A percentile compares a stretch with the other conserved stretches of the same genome.
Conservation (phyloP, 306 rosid species). For the Rosa chinensis region DNA sequence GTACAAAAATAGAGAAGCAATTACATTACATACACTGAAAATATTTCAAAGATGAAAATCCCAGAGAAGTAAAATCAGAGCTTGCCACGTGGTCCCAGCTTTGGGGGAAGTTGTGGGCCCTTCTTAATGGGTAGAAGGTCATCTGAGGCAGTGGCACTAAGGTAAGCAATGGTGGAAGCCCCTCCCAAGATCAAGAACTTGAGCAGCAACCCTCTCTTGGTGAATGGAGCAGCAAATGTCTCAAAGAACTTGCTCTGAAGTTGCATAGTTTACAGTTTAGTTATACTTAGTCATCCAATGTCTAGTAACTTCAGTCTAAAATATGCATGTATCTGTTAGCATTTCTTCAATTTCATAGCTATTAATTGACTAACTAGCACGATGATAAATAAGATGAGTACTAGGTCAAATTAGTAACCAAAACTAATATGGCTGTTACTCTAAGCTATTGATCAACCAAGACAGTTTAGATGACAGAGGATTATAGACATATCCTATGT, state of each 20-base stretch:
- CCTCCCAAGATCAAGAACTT: conserved; percentile 94
- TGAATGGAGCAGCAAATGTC: conserved; percentile 97
- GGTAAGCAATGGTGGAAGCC: conserved; percentile 79
- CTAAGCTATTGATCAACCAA: neutral
- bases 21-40: conserved; percentile 26
- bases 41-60: conserved; percentile 10
- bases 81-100: conserved; percentile 94
- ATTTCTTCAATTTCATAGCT: conserved; percentile 1
- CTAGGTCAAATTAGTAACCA: neutral
- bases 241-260: conserved; percentile 95
- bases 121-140: conserved; percentile 90
- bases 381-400: neutral
- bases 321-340: neutral
- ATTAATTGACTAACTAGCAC: neutral
- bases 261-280: conserved; percentile 12
- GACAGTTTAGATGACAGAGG: neutral
- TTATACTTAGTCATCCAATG: neutral
- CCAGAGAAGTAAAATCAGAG: conserved; percentile 45
- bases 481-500: too few species aligned
- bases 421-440: neutral
- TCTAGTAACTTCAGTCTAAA: neutral
- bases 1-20: conserved; percentile 30
- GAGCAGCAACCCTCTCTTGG: conserved; percentile 93
- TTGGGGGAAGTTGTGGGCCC: conserved; percentile 97
- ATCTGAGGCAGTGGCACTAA: conserved; percentile 74